A percentile compares a stretch with the other conserved stretches of the same genome.
Evolutionary conservation across 2,329 filamentous ascomycete species (phyloP).

Genomic region (Colletotrichum viniferum): DNA sequence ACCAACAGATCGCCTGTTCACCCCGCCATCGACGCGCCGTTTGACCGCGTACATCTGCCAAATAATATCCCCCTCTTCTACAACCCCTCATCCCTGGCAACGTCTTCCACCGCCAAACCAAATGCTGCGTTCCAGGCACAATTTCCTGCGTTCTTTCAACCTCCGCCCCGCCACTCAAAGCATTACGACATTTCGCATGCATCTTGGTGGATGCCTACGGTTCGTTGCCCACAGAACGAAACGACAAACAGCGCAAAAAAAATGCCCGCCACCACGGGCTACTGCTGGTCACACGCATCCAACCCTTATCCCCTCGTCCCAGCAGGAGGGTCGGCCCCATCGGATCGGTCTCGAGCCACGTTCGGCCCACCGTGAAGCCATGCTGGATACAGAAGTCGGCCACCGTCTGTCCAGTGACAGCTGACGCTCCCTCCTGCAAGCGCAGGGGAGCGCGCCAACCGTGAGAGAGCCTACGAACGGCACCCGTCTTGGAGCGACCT

Average conservation of each 20-base stretch:
- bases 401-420: constrained; percentile 15
- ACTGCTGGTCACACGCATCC: constrained; percentile 3
- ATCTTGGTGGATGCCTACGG: neutral
- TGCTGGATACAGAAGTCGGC: constrained; percentile 5
- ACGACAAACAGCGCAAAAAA: neutral
- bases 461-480: constrained; percentile 2
- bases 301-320: neutral
- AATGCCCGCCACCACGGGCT: neutral
- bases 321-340: constrained; percentile 5
- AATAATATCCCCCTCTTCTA: neutral
- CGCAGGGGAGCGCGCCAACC: constrained; percentile 16
- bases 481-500: constrained; percentile 1
- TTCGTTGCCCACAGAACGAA: neutral
- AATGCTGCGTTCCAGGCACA: neutral
- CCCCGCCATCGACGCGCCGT: neutral
- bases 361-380: constrained; percentile 11
- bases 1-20: neutral
- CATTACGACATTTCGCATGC: neutral
- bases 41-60: neutral
- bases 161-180: neutral
- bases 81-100: neutral
- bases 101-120: neutral
- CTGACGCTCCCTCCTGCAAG: constrained; percentile 10
- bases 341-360: constrained; percentile 16
- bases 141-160: neutral